Conservation (phyloP, 805 yeast genomes). For the Candida pseudofarinosa region DNA sequence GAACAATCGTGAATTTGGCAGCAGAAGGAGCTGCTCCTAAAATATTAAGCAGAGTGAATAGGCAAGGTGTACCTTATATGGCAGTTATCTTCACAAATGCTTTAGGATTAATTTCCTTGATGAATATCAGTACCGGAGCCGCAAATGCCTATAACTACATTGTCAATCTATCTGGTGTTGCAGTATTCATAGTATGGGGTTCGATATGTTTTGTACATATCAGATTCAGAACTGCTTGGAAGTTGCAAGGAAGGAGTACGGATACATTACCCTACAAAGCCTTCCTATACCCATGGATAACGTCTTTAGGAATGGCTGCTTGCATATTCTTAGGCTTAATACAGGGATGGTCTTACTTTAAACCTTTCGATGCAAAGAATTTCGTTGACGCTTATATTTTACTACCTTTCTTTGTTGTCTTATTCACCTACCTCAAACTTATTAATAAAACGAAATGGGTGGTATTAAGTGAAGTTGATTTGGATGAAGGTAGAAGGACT, state of each 20-base stretch:
- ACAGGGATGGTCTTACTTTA: slow-evolving; percentile 64
- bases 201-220: slow-evolving; percentile 52
- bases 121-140: slow-evolving; percentile 56
- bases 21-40: slow-evolving; percentile 58
- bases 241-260: slow-evolving; percentile 27
- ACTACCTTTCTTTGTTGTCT: slow-evolving; percentile 51
- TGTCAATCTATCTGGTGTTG: slow-evolving; percentile 55
- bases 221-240: slow-evolving; percentile 48
- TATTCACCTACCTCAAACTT: slow-evolving; percentile 35
- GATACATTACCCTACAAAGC: slow-evolving; percentile 35
- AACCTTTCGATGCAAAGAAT: slow-evolving; percentile 48
- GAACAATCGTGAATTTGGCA: slow-evolving; percentile 64
- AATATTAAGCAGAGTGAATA: slow-evolving; percentile 47
- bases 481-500: slow-evolving; percentile 47
- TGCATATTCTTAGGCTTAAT: slow-evolving; percentile 53
- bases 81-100: slow-evolving; percentile 53
- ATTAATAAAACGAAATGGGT: slow-evolving; percentile 40
- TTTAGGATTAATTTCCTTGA: slow-evolving; percentile 53
- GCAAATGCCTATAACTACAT: slow-evolving; percentile 53
- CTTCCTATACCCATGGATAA: slow-evolving; percentile 46
- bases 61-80: slow-evolving; percentile 59
- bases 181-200: slow-evolving; percentile 63
- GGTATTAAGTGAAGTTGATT: slow-evolving; percentile 42
- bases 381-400: slow-evolving; percentile 59
- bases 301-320: slow-evolving; percentile 45